phyloP scores from a whole-genome alignment of 305 asterid species.

The Solanum hybrid region DNA sequence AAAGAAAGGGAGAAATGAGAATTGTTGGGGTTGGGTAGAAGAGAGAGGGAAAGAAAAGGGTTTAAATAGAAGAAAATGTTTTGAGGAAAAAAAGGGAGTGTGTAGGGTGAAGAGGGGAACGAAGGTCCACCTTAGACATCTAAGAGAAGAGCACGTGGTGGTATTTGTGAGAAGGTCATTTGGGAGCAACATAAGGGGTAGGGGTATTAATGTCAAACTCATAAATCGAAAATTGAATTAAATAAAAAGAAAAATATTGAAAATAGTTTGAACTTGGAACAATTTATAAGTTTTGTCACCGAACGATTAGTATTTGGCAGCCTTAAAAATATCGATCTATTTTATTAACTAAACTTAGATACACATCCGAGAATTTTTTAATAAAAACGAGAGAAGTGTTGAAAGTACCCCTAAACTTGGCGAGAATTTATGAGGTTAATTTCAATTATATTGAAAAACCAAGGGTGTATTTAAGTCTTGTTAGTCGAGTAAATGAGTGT shows the following conservation, averaged over 20 bases:
- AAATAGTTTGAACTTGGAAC: no score
- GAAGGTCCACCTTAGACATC: constrained; percentile 29
- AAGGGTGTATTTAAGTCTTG: not conserved
- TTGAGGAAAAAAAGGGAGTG: not conserved
- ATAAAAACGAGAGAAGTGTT: no score
- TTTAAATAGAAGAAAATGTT: constrained; percentile 14
- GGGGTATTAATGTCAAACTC: not conserved
- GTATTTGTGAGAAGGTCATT: constrained; percentile 26
- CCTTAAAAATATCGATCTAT: not conserved
- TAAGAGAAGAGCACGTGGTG: constrained; percentile 52
- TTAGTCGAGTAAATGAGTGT: no score
- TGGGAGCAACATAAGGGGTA: constrained; percentile 4
- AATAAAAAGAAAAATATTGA: no score
- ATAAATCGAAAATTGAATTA: not conserved
- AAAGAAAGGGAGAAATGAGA: not conserved
- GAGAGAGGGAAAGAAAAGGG: not conserved
- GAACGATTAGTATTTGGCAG: not conserved
- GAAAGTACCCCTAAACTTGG: no score
- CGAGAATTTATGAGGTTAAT: not conserved
- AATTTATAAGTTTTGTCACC: not conserved
- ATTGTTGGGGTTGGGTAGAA: not conserved
- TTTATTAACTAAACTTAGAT: no score
- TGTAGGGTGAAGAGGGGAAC: constrained; percentile 27
- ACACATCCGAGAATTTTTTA: no score
- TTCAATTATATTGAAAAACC: no score